phyloP scores from a whole-genome alignment of 2,329 filamentous ascomycete genomes.

The Plectosphaerella plurivora region DNA sequence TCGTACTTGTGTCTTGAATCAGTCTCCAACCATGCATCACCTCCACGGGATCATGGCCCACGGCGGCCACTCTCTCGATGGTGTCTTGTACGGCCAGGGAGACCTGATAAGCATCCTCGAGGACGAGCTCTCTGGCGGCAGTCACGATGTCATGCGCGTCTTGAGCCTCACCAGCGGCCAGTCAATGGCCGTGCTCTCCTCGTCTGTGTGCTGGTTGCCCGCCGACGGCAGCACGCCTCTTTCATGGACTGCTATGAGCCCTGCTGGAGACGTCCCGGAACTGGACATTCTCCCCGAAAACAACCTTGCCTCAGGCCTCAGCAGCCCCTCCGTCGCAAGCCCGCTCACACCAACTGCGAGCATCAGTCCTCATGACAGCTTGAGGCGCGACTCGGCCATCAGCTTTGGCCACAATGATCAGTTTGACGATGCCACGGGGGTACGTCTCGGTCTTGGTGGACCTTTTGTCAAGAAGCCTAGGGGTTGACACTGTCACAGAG shows the following conservation, averaged over 20 bases:
- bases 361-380: not conserved
- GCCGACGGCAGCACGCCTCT: constrained; percentile 1
- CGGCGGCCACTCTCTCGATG: constrained; percentile 9
- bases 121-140: constrained; percentile 2
- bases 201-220: constrained; percentile 11
- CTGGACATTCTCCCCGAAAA: not conserved
- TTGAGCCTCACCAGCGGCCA: constrained; percentile 8
- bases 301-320: not conserved
- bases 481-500: not conserved
- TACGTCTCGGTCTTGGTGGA: not conserved
- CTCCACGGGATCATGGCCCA: constrained; percentile 9
- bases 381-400: not conserved
- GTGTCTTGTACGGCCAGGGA: constrained; percentile 5
- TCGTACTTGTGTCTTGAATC: no score
- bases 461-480: not conserved
- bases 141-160: constrained; percentile 5
- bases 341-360: not conserved
- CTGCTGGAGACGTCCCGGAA: not conserved
- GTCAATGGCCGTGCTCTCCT: constrained; percentile 7
- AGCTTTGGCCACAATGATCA: not conserved
- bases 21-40: constrained; percentile 6
- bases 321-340: not conserved
- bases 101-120: constrained; percentile 9
- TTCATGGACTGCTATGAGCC: no score
- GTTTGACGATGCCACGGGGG: no score